Percentiles rank a stretch among this genome's conserved stretches.
phyloP scores from a whole-genome alignment of 2,329 filamentous ascomycete genomes.

The Nothophoma quercina region DNA sequence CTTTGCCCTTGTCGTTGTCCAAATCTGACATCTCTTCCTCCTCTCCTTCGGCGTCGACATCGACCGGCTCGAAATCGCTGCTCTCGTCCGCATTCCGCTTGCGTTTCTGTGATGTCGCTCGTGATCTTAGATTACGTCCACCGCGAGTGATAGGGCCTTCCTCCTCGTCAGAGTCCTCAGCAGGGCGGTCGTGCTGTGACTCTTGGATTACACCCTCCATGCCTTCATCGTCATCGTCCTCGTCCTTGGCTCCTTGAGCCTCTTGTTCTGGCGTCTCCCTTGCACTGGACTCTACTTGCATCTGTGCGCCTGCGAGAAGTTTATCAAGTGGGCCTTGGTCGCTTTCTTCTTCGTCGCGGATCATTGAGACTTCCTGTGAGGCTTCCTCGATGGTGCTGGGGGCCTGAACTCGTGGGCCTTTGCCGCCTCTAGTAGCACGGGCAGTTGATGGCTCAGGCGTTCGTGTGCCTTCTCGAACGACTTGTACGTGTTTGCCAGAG shows the following conservation, averaged over 20 bases:
- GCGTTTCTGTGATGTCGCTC: slow-evolving; percentile 41
- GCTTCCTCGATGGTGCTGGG: slow-evolving; percentile 62
- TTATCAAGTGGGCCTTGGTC: slow-evolving; percentile 43
- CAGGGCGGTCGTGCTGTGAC: slow-evolving; percentile 49
- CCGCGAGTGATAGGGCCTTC: slow-evolving; percentile 62
- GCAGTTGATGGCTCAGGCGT: slow-evolving; percentile 58
- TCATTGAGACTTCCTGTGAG: slow-evolving; percentile 58
- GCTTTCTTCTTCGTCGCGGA: slow-evolving; percentile 38
- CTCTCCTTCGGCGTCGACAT: slow-evolving; percentile 63
- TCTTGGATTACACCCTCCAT: slow-evolving; percentile 53
- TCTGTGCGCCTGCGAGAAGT: slow-evolving; percentile 44
- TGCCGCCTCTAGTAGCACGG: slow-evolving; percentile 53
- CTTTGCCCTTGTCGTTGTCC: slow-evolving; percentile 54
- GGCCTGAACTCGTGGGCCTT: slow-evolving; percentile 56
- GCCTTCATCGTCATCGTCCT: slow-evolving; percentile 39
- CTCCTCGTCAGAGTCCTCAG: slow-evolving; percentile 61
- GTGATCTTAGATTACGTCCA: slow-evolving; percentile 50
- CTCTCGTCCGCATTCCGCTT: slow-evolving; percentile 61
- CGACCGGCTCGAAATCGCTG: slow-evolving; percentile 69
- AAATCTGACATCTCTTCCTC: slow-evolving; percentile 63
- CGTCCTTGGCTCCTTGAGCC: slow-evolving; percentile 39
- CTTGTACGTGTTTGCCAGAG: slow-evolving; percentile 64
- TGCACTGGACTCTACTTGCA: slow-evolving; percentile 47
- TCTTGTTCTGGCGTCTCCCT: slow-evolving; percentile 43
- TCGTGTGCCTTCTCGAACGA: slow-evolving; percentile 61